These are phyloP conservation scores for Hansenula lynferdii DNA, from an alignment of 1,139 yeast species.

Conservation along the genomic window DNA sequence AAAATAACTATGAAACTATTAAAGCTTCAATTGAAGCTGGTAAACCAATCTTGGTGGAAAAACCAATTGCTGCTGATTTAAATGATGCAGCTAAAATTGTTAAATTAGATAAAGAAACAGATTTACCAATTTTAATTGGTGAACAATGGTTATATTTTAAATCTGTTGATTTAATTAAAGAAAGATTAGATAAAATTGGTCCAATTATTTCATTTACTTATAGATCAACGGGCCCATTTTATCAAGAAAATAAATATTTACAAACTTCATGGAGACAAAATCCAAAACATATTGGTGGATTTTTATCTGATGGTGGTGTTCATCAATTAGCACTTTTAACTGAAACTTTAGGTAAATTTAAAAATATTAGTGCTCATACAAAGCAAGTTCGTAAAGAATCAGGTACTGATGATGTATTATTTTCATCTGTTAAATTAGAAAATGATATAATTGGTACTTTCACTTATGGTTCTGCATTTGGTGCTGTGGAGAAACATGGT, in stretches of 20 bases:
- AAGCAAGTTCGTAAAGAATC: slow-evolving; percentile 69
- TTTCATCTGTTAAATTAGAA: slow-evolving; percentile 57
- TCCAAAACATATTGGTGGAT: slow-evolving; percentile 92
- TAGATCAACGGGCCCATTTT: slow-evolving; percentile 78
- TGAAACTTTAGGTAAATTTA: slow-evolving; percentile 73
- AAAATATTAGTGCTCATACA: slow-evolving; percentile 65
- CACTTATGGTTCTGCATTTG: slow-evolving; percentile 88
- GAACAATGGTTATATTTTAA: slow-evolving; percentile 82
- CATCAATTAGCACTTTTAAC: slow-evolving; percentile 88
- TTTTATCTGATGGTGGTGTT: slow-evolving; percentile 90
- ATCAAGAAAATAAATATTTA: slow-evolving; percentile 57
- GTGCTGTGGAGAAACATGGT: slow-evolving; percentile 69
- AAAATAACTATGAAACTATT: slow-evolving; percentile 64
- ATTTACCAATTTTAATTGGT: slow-evolving; percentile 66
- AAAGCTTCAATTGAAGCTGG: slow-evolving; percentile 54
- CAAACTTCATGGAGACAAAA: slow-evolving; percentile 78
- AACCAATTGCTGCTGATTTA: slow-evolving; percentile 86
- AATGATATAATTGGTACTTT: slow-evolving; percentile 75
- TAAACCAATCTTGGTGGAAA: slow-evolving; percentile 79
- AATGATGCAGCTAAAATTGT: slow-evolving; percentile 79
- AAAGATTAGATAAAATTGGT: slow-evolving; percentile 66
- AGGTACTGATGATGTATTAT: slow-evolving; percentile 77
- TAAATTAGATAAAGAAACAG: slow-evolving; percentile 48
- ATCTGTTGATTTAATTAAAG: slow-evolving; percentile 47
- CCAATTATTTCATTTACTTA: slow-evolving; percentile 71